Evolutionary conservation across 2,329 filamentous ascomycete genomes (phyloP).

Genomic region (Alternaria sp.): DNA sequence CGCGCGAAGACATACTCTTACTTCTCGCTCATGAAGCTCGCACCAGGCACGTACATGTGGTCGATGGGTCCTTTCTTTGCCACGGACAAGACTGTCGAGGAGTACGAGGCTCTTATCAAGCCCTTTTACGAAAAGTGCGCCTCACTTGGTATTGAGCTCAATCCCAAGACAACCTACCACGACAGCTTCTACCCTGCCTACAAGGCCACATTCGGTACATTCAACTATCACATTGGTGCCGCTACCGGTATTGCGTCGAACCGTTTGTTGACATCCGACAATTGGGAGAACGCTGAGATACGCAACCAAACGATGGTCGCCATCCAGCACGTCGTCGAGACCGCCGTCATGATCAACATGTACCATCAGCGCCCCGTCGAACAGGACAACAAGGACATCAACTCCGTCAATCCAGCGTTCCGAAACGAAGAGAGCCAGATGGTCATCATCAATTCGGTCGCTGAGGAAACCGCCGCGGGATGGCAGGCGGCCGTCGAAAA

Average conservation of each 20-base stretch:
- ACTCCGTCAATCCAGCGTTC: slow-evolving; percentile 41
- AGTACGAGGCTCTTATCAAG: slow-evolving; percentile 30
- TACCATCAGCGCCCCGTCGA: slow-evolving; percentile 37
- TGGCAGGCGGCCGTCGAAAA: slow-evolving; percentile 24
- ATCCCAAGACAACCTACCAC: slow-evolving; percentile 28
- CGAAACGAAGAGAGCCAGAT: slow-evolving; percentile 33
- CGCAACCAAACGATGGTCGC: slow-evolving; percentile 35
- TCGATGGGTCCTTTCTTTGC: slow-evolving; percentile 38
- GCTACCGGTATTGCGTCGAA: slow-evolving; percentile 39
- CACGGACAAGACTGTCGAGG: slow-evolving; percentile 30
- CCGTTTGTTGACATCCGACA: slow-evolving; percentile 44
- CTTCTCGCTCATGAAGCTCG: slow-evolving; percentile 32
- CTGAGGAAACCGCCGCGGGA: slow-evolving; percentile 29
- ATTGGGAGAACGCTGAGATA: slow-evolving; percentile 37
- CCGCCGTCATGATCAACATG: slow-evolving; percentile 22
- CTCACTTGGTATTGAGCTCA: slow-evolving; percentile 32
- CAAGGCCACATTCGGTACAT: slow-evolving; percentile 33
- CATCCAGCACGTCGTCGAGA: slow-evolving; percentile 30
- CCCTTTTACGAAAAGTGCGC: slow-evolving; percentile 32
- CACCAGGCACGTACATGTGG: slow-evolving; percentile 30
- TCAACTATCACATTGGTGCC: slow-evolving; percentile 37
- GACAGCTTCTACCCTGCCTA: slow-evolving; percentile 40
- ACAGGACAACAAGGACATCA: slow-evolving; percentile 24
- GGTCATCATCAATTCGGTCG: slow-evolving; percentile 27
- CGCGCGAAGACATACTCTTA: slow-evolving; percentile 37